Evolutionary conservation across 2,329 filamentous ascomycete species (phyloP), one percentile per base, ranked within the genome.

Genomic region (Alternaria sp.): DNA sequence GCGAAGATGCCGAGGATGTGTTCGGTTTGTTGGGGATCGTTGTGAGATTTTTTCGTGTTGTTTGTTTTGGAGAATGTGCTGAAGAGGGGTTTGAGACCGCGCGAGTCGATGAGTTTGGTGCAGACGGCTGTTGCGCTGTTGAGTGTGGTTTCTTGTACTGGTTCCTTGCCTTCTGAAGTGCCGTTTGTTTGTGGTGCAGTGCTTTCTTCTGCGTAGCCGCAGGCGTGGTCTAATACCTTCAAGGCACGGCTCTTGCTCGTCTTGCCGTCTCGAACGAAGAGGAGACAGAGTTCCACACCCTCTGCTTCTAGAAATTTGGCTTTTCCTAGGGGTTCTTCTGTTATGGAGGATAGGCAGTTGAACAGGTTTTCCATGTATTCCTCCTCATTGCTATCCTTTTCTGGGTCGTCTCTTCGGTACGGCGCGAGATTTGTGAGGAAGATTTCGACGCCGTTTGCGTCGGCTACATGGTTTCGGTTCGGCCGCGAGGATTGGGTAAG

Each of bases 321-420:
- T 77, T 97, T 97, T 6, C 94, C 94, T 5, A 85, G 79, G 0
- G 84, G 77, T 59, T 93, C 90, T 69, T 96, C 91, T 0, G 90
- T 91, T 1, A 96, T 81, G 68, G 91, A 96, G 1, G 92, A 91
- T 18, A 98, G 76, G 2, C 89, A 88, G 73, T 97, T 94, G 76
- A 99, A 99, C 0, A 97, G 75, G 67, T 99, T 97, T 78, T 96
- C 93, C 75, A 96, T 91, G 75, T 92, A 97, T 80, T 99, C 95
- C 75, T 97, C 94, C 77, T 98, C 95, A 51, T 95, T 90, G 32
- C 90, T 89, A 59, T 93, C 92, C 73, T 91, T 94, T 49, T 89
- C 86, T 0, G 95, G 95, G 73, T 99, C 94, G 49, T 89, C 87
- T 80, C 91, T 91, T 57, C 95, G 89, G 80, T 98, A 99, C 1